phyloP scores from a whole-genome alignment of 768 basidiomycete genomes.

The Termitomyces sp. region DNA sequence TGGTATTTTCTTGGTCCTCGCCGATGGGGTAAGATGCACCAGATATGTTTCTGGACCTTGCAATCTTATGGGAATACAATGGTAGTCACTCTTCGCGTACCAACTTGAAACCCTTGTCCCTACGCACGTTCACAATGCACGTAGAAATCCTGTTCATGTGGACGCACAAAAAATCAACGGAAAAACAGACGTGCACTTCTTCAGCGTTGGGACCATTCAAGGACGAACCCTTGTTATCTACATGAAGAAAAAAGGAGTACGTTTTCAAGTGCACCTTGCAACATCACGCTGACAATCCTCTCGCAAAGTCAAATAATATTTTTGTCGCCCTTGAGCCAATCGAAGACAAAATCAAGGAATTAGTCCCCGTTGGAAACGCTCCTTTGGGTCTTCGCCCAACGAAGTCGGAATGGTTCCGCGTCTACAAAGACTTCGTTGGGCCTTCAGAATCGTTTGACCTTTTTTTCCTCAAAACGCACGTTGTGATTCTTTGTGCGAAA shows the following conservation, averaged over 20 bases:
- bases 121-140: conserved; percentile 48
- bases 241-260: conserved; percentile 87
- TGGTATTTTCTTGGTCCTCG: conserved; percentile 90
- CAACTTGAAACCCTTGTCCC: conserved; percentile 83
- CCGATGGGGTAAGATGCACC: conserved; percentile 61
- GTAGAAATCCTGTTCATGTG: conserved; percentile 51
- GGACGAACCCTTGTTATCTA: conserved; percentile 88
- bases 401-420: conserved; percentile 90
- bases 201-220: conserved; percentile 83
- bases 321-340: conserved; percentile 96
- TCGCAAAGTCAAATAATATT: conserved; percentile 65
- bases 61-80: not conserved
- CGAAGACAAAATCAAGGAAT: conserved; percentile 77
- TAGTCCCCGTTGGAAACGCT: conserved; percentile 56
- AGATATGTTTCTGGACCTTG: not conserved
- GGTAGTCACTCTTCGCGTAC: conserved; percentile 81
- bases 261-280: conserved; percentile 1
- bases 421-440: conserved; percentile 89
- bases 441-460: conserved; percentile 86
- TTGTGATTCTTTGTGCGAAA: conserved; percentile 86
- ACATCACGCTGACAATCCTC: not conserved
- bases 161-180: conserved; percentile 85
- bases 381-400: conserved; percentile 75
- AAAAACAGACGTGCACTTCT: conserved; percentile 89
- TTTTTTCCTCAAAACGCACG: conserved; percentile 86